Base-by-base conservation (phyloP, 2,329 filamentous ascomycete genomes). In the Chrysoporthe cubensis region DNA sequence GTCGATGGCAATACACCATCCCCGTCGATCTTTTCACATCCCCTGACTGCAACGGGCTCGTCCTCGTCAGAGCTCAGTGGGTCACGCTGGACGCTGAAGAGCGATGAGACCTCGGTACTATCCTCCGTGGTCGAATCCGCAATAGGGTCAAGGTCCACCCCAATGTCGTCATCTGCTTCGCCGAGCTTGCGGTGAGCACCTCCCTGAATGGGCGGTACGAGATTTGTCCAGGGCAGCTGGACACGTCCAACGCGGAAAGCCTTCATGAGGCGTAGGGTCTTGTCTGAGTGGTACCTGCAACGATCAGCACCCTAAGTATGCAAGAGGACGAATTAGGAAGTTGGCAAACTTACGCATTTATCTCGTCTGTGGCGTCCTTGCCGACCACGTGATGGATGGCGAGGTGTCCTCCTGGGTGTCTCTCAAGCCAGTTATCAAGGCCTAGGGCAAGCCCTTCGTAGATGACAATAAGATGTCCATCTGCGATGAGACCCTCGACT, bases 361-460 rank as follows among this genome's bases (percentile, higher is more conserved):
- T 87, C 74, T 88, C 85, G 73, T 87, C 84, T 26, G 85, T 86
- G 34, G 86, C 85, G 76, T 88, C 86, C 75, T 80, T 81, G 66
- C 86, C 86, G 4, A 88, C 83, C 85, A 88, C 88, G 77, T 90
- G 87, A 70, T 85, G 74, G 69, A 89, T 87, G 26, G 87, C 85
- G 37, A 89, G 77, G 16, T 80, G 78, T 43, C 88, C 88, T 26
- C 88, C 88, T 0, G 88, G 88, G 72, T 90, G 88, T 66, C 78
- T 82, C 65, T 83, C 75, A 71, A 89, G 80, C 88, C 87, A 90
- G 56, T 79, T 77, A 72, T 88, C 85, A 48, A 90, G 82, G 66
- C 81, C 80, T 71, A 90, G 78, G 18, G 87, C 83, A 63, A 79
- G 73, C 57, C 85, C 86, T 58, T 88, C 82, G 71, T 82, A 83